Percentiles rank a stretch among this genome's conserved stretches.
phyloP scores from a whole-genome alignment of 2,329 filamentous ascomycete species.

The Truncatella angustata region DNA sequence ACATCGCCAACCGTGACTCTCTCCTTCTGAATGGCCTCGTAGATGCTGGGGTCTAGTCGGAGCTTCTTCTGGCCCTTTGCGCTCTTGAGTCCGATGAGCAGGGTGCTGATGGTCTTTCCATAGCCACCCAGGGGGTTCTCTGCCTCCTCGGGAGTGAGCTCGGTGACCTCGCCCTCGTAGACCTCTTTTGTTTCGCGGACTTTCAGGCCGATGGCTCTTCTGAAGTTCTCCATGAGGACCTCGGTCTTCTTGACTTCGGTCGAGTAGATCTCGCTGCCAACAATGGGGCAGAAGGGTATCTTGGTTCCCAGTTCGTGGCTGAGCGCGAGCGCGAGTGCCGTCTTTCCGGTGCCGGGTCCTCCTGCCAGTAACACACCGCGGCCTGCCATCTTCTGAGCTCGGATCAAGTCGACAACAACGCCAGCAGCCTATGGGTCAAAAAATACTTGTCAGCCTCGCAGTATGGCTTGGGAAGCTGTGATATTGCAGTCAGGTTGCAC shows the following conservation, averaged over 20 bases:
- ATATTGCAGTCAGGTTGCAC: constrained; percentile 15
- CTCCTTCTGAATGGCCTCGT: constrained; percentile 99
- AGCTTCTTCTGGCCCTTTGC: constrained; percentile 98
- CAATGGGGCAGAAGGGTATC: constrained; percentile 97
- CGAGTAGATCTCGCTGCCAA: constrained; percentile 96
- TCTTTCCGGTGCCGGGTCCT: constrained; percentile 95
- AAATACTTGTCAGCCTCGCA: background rate
- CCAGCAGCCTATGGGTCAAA: constrained; percentile 71
- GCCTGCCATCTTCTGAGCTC: constrained; percentile 95
- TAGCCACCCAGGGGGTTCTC: constrained; percentile 97
- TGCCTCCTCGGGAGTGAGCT: constrained; percentile 94
- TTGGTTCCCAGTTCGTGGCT: constrained; percentile 97
- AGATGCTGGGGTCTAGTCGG: constrained; percentile 94
- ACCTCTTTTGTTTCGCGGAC: constrained; percentile 99
- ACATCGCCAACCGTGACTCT: constrained; percentile 94
- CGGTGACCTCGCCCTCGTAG: constrained; percentile 97
- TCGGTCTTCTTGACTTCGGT: constrained; percentile 99
- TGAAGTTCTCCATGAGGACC: constrained; percentile 98
- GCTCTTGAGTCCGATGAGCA: constrained; percentile 92
- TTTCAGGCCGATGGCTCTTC: constrained; percentile 91
- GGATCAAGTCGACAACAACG: constrained; percentile 93
- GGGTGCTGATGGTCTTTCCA: constrained; percentile 93
- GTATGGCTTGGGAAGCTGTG: background rate
- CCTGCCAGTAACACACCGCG: constrained; percentile 90
- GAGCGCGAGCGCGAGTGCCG: constrained; percentile 89